These are phyloP conservation scores for Blastocystis sp. DNA, from an alignment of 352 stramenopile species.

Conservation along the genomic window DNA sequence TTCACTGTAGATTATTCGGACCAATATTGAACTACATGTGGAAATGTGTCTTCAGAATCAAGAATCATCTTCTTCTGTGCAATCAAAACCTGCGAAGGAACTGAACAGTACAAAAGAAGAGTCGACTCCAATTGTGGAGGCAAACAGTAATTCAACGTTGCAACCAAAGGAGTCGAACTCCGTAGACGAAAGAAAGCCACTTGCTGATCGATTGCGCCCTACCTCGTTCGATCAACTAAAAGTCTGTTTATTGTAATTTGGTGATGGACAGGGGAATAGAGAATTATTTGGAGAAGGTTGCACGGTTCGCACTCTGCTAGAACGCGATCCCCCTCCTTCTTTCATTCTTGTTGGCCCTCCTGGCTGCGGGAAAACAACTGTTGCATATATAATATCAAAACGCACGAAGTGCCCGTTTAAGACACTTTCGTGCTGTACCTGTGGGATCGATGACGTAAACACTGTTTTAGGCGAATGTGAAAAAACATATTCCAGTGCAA, in stretches of 20 bases:
- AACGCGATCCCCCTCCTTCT: neutral
- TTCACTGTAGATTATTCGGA: neutral
- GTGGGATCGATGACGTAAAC: constrained; percentile 71
- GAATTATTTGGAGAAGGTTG: constrained; percentile 70
- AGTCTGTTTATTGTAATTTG: neutral
- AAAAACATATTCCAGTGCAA: constrained; percentile 70
- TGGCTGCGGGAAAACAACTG: constrained; percentile 77
- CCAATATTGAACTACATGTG: constrained; percentile 14
- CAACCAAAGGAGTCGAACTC: neutral
- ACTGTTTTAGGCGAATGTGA: constrained; percentile 71
- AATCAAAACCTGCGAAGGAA: neutral
- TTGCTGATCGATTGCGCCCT: constrained; percentile 36
- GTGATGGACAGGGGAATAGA: constrained; percentile 66
- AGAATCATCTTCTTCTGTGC: neutral
- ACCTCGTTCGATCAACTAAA: constrained; percentile 1
- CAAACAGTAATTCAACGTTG: neutral
- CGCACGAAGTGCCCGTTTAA: constrained; percentile 69
- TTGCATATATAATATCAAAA: constrained; percentile 73
- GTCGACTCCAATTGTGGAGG: neutral
- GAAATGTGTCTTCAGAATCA: neutral
- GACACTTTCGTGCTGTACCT: constrained; percentile 71
- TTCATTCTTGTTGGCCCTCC: constrained; percentile 67
- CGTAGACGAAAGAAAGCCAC: neutral
- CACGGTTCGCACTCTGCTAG: constrained; percentile 62
- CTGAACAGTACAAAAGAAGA: neutral